Evolutionary conservation across 768 basidiomycete genomes (phyloP).

Genomic region (Rhodosporidiobolus odoratus): DNA sequence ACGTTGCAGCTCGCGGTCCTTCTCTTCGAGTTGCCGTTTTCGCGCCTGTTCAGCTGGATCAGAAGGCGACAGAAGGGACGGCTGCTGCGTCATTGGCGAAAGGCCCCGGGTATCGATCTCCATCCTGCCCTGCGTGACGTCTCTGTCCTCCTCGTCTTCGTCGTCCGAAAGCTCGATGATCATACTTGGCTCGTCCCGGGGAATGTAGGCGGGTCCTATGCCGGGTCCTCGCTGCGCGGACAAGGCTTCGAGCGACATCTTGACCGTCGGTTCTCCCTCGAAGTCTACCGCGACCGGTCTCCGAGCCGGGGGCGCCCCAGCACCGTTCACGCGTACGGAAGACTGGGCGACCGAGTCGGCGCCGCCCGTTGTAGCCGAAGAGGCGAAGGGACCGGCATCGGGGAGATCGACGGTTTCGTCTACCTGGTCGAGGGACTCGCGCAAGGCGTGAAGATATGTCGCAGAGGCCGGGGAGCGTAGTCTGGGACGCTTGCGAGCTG

Average conservation of each 20-base stretch:
- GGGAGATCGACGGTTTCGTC: slow-evolving; percentile 2
- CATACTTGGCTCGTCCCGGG: not conserved
- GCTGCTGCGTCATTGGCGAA: not conserved
- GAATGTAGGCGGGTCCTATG: not conserved
- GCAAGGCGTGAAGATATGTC: not conserved
- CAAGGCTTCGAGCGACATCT: not conserved
- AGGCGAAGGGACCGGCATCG: not conserved
- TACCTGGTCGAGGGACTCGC: slow-evolving; percentile 15
- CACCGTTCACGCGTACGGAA: not conserved
- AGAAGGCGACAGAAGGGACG: not conserved
- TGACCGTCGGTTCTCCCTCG: slow-evolving; percentile 29
- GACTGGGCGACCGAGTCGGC: not conserved
- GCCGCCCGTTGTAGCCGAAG: not conserved
- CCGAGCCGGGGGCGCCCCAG: not conserved
- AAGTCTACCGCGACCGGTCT: slow-evolving; percentile 51
- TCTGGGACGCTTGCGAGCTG: slow-evolving; percentile 19
- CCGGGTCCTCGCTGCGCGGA: not conserved
- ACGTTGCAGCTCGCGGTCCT: slow-evolving; percentile 50
- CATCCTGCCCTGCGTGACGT: slow-evolving; percentile 43
- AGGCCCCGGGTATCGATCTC: not conserved
- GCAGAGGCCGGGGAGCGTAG: not conserved
- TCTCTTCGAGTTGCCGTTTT: slow-evolving; percentile 55
- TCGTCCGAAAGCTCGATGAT: slow-evolving; percentile 46
- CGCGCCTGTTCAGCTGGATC: slow-evolving; percentile 36
- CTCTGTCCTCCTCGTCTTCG: slow-evolving; percentile 53